Percentiles rank a stretch among this genome's conserved stretches.
Evolutionary conservation across 345 rosid genomes (phyloP).

Genomic region (Euphorbia peplus): DNA sequence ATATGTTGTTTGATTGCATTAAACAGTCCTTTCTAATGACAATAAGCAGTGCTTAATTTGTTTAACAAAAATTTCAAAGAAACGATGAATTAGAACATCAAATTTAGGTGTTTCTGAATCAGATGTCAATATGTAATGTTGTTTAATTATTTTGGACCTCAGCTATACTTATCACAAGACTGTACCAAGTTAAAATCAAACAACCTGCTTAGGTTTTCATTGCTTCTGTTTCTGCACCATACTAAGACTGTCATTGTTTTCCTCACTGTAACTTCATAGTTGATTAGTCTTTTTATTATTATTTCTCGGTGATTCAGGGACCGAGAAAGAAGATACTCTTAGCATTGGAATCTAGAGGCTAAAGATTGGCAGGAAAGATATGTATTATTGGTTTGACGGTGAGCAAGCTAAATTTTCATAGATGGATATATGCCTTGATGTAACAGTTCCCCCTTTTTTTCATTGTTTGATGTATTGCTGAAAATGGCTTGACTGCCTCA

Average conservation of each 20-base stretch:
- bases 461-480: conserved; percentile 1
- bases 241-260: not conserved
- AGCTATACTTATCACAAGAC: too few species aligned
- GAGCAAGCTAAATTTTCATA: conserved; percentile 22
- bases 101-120: not conserved
- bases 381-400: conserved; percentile 14
- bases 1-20: not conserved
- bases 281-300: conserved; percentile 14
- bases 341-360: conserved; percentile 72
- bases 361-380: conserved; percentile 20
- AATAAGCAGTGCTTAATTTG: not conserved
- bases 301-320: conserved; percentile 52
- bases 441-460: conserved; percentile 1
- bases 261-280: not conserved
- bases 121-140: too few species aligned
- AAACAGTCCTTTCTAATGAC: not conserved
- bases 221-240: not conserved
- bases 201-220: not conserved
- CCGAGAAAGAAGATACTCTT: conserved; percentile 94
- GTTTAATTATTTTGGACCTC: too few species aligned
- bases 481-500: conserved; percentile 24
- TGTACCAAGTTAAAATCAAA: too few species aligned
- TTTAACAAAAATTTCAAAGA: not conserved
- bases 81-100: not conserved
- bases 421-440: conserved; percentile 21